phyloP scores from a whole-genome alignment of 345 rosid genomes.

The Erysimum cheiranthoides region DNA sequence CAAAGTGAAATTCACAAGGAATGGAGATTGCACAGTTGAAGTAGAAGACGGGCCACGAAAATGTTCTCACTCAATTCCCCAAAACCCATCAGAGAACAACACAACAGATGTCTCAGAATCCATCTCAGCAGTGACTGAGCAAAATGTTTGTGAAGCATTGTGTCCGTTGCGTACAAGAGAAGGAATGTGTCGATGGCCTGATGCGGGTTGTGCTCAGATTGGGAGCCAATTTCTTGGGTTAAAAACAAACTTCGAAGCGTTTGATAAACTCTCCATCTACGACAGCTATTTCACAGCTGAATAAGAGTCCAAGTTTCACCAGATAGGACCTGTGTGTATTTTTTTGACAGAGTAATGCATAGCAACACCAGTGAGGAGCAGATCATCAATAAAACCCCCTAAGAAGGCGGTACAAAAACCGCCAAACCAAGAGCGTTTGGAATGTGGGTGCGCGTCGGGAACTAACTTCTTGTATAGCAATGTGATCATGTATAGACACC shows the following conservation, averaged over 20 bases:
- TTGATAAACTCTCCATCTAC: constrained; percentile 76
- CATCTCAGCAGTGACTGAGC: constrained; percentile 58
- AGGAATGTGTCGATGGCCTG: constrained; percentile 92
- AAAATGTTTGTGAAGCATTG: constrained; percentile 62
- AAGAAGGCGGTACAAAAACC: constrained; percentile 21
- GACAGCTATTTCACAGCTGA: constrained; percentile 77
- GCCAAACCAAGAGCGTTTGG: constrained; percentile 37
- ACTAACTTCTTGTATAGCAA: constrained; percentile 43
- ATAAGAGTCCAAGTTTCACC: constrained; percentile 35
- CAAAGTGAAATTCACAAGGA: constrained; percentile 71
- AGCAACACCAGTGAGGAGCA: constrained; percentile 33
- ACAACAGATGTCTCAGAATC: constrained; percentile 73
- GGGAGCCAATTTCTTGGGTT: constrained; percentile 84
- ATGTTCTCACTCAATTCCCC: constrained; percentile 49
- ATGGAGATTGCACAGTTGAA: constrained; percentile 65
- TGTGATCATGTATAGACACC: constrained; percentile 34
- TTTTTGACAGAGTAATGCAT: constrained; percentile 43
- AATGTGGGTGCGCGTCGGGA: constrained; percentile 33
- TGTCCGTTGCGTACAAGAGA: constrained; percentile 74
- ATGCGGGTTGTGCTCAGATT: constrained; percentile 82
- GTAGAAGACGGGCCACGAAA: constrained; percentile 51
- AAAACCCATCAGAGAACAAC: constrained; percentile 50
- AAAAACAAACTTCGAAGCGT: constrained; percentile 86
- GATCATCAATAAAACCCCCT: constrained; percentile 26
- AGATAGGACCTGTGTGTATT: constrained; percentile 12